These are phyloP conservation scores for Eutrema heterophyllum DNA, from an alignment of 345 rosid genomes.

Conservation along the genomic window DNA sequence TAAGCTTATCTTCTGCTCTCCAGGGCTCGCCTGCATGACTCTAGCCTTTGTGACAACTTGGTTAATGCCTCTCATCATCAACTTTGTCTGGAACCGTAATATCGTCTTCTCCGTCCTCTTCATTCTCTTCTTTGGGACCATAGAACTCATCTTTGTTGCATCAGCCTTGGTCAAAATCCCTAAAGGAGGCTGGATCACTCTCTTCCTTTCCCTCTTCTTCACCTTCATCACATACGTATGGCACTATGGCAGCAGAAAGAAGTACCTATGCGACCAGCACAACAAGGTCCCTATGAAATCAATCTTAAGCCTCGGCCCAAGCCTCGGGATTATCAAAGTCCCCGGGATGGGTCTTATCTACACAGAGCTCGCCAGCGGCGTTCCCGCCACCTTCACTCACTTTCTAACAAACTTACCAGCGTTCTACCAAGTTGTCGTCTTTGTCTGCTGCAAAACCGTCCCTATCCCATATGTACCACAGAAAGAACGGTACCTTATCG, in stretches of 20 bases:
- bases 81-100: constrained; percentile 61
- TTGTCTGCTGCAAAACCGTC: constrained; percentile 78
- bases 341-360: constrained; percentile 94
- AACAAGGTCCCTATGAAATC: constrained; percentile 78
- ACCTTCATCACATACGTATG: constrained; percentile 59
- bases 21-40: constrained; percentile 78
- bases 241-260: constrained; percentile 81
- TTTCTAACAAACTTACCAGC: constrained; percentile 84
- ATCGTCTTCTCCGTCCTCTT: constrained; percentile 46
- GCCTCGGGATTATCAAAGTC: constrained; percentile 79
- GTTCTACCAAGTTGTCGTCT: constrained; percentile 86
- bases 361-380: constrained; percentile 71
- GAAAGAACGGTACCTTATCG: constrained; percentile 80
- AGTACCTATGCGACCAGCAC: constrained; percentile 71
- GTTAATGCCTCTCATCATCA: constrained; percentile 67
- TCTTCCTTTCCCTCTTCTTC: constrained; percentile 52
- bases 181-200: constrained; percentile 78
- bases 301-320: constrained; percentile 74
- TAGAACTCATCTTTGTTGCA: constrained; percentile 62
- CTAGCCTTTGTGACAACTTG: constrained; percentile 62
- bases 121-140: constrained; percentile 55
- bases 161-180: constrained; percentile 60
- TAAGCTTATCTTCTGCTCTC: constrained; percentile 21
- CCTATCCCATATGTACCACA: constrained; percentile 78
- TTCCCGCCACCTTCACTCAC: constrained; percentile 78